Evolutionary conservation across 768 basidiomycete genomes (phyloP), one percentile per base, ranked within the genome.

Genomic region (Agrocybe pediades): DNA sequence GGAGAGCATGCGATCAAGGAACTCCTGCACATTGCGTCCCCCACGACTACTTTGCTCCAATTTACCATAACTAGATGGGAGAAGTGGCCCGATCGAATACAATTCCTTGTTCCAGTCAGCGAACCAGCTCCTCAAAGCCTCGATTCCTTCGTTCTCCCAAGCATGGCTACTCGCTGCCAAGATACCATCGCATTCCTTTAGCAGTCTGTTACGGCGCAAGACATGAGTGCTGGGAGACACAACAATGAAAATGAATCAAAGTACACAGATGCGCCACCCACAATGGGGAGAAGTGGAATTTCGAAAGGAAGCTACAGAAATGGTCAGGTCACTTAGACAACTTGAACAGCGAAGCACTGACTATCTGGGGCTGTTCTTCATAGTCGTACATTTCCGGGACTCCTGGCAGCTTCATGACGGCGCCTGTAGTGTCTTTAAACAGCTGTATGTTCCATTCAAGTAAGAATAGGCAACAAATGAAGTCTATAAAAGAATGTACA

Each of bases 321-420:
- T 26, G 46, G 46, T 54, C 17, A 23, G 21, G 20, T 20, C n/a
- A 2, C 15, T 8, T 27, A 6, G n/a, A 21, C n/a, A n/a, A 36
- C 8, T 19, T 21, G 7, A 19, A 19, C 3, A 19, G 11, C 16
- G 16, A 20, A 11, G 13, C 6, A 11, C 53, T 23, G 17, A 55
- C 57, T 17, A 43, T 48, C 39, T 55, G 57, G 1, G 57, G 53
- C 19, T 44, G 55, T 36, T 39, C 49, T 30, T 59, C 57, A 8
- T 52, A 55, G 41, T 59, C 57, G 23, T 59, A 49, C 57, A 59
- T 59, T 5, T 45, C 27, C 6, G 57, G 57, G 27, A 59, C 16
- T 15, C 57, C 57, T 13, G 53, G 20, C 8, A 59, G 27, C 9
- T 49, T 51, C 5, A 51, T 26, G 9, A 59, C 24, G 3, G 42